Conservation (phyloP, 305 asterid genomes). For the Solanum aculeatissimum region DNA sequence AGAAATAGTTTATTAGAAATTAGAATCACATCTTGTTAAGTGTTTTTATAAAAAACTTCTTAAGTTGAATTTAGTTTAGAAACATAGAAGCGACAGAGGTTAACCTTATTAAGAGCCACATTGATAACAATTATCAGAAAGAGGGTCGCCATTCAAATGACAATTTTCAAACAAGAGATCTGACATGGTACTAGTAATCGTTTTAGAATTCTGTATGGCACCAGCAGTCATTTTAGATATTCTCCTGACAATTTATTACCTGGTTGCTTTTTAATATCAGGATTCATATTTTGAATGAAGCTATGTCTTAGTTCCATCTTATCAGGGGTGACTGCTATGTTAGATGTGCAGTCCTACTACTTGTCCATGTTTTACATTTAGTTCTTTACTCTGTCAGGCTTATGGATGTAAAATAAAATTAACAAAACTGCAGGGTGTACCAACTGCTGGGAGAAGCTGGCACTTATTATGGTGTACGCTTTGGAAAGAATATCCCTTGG, state of each 20-base stretch:
- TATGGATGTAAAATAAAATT: not conserved
- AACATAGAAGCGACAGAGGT: not conserved
- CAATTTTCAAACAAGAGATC: not conserved
- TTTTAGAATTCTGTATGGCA: not conserved
- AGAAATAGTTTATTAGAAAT: not conserved
- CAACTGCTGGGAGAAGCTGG: constrained; percentile 88
- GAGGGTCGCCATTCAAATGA: not conserved
- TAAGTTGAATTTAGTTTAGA: not conserved
- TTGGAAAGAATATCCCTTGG: constrained; percentile 81
- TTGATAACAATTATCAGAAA: not conserved
- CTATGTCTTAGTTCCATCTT: not conserved
- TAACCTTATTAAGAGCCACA: not conserved
- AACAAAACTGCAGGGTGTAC: constrained; percentile 55
- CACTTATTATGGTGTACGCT: constrained; percentile 86
- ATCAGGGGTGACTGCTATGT: not conserved
- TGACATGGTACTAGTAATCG: not conserved
- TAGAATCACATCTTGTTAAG: not conserved
- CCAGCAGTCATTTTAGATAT: not conserved
- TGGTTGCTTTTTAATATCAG: not conserved
- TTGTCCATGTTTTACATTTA: not conserved
- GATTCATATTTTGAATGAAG: not conserved
- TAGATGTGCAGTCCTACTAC: not conserved
- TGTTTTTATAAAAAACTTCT: not conserved
- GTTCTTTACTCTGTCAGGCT: not conserved
- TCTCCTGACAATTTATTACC: not conserved